Percentiles rank a stretch among this genome's conserved stretches.
Conservation (phyloP, 495 filamentous ascomycete genomes). For the Neurospora tetrasperma region DNA sequence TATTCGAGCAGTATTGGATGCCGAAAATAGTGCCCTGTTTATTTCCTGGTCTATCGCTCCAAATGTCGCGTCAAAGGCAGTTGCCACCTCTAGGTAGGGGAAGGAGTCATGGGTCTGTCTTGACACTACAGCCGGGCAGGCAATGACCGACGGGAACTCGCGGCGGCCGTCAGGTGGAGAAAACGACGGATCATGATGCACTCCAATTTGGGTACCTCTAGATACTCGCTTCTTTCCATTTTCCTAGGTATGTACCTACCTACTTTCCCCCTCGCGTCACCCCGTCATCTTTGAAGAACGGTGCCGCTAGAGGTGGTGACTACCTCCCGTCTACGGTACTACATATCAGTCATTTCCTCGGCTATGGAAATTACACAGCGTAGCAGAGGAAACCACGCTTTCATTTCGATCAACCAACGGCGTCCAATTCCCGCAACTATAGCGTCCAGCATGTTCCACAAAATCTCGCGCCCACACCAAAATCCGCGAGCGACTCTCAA, state of each 20-base stretch:
- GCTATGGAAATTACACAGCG: background rate
- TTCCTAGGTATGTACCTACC: background rate
- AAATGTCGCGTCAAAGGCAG: background rate
- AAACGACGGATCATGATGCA: background rate
- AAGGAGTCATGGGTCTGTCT: background rate
- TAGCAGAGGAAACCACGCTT: background rate
- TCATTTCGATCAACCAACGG: background rate
- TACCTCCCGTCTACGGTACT: background rate
- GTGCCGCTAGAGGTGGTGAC: background rate
- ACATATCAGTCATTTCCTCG: background rate
- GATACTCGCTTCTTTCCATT: background rate
- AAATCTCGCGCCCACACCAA: background rate
- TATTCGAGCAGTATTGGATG: background rate
- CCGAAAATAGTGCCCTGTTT: too few species aligned
- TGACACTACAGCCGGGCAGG: background rate
- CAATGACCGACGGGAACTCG: background rate
- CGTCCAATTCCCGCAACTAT: background rate
- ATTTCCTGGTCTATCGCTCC: too few species aligned
- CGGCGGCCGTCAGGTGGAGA: background rate
- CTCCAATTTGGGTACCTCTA: background rate
- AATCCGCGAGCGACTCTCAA: background rate
- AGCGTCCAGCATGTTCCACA: background rate
- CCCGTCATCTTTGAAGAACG: background rate
- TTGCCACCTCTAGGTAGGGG: background rate
- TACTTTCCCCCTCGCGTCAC: background rate